These are phyloP conservation scores for Russula sp. DNA, from an alignment of 768 basidiomycete species.

Conservation along the genomic window DNA sequence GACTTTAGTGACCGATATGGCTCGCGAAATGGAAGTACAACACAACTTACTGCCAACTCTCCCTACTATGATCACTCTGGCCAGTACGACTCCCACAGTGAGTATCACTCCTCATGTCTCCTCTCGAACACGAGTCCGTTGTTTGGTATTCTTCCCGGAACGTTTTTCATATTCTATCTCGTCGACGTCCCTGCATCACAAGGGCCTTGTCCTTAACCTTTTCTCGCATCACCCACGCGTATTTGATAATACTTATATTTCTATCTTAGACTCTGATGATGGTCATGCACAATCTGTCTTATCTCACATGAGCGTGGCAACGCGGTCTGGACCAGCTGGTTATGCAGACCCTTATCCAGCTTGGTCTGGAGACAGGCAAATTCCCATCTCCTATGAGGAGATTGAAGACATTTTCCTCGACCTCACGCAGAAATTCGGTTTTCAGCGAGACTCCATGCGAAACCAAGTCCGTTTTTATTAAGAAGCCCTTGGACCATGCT, in stretches of 20 bases:
- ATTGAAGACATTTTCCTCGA: conserved; percentile 99
- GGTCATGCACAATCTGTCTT: conserved; percentile 29
- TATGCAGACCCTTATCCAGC: conserved; percentile 78
- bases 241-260: conserved; percentile 13
- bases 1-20: conserved; percentile 21
- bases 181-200: neutral
- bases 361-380: conserved; percentile 88
- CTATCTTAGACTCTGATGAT: conserved; percentile 27
- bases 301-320: conserved; percentile 28
- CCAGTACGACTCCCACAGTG: conserved; percentile 22
- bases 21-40: conserved; percentile 21
- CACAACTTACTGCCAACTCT: conserved; percentile 12
- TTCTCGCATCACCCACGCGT: neutral
- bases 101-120: neutral
- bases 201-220: neutral
- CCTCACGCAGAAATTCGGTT: conserved; percentile 97
- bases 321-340: conserved; percentile 22
- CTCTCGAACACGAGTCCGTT: neutral
- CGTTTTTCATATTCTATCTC: neutral
- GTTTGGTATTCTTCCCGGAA: neutral
- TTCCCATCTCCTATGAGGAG: conserved; percentile 95
- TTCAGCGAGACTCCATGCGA: conserved; percentile 92
- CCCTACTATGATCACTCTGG: conserved; percentile 18
- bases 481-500: conserved; percentile 10
- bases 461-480: conserved; percentile 61